These are phyloP conservation scores for Atkinsonella hypoxylon DNA, from an alignment of 2,329 filamentous ascomycete species.

Conservation along the genomic window DNA sequence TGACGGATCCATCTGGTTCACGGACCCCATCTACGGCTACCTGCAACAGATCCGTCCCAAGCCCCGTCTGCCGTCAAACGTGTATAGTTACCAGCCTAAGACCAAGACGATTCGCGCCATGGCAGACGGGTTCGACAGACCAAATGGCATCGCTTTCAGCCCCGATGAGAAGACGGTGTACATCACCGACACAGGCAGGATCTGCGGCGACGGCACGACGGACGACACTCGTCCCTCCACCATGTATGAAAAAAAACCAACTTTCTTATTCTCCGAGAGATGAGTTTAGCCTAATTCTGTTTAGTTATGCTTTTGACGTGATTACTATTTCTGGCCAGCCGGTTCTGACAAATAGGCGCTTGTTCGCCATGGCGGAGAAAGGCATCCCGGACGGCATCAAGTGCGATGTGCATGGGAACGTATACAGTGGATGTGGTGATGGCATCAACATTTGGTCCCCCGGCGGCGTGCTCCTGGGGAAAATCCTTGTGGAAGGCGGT, in stretches of 20 bases:
- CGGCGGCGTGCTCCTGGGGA: slow-evolving; percentile 32
- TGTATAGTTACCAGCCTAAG: slow-evolving; percentile 33
- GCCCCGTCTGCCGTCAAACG: slow-evolving; percentile 31
- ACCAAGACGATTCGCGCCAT: slow-evolving; percentile 29
- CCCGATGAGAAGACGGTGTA: slow-evolving; percentile 32
- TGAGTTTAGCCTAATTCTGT: too few species aligned
- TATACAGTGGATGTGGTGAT: slow-evolving; percentile 37
- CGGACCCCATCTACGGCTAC: slow-evolving; percentile 35
- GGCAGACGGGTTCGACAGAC: slow-evolving; percentile 34
- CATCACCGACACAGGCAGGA: slow-evolving; percentile 29
- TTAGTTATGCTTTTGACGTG: slow-evolving; percentile 27
- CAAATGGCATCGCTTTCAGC: slow-evolving; percentile 34
- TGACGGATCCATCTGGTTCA: slow-evolving; percentile 37
- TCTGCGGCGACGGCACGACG: slow-evolving; percentile 21
- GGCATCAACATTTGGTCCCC: slow-evolving; percentile 37
- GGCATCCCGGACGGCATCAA: slow-evolving; percentile 38
- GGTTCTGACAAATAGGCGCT: slow-evolving; percentile 32
- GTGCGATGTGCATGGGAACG: slow-evolving; percentile 32
- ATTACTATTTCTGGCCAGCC: slow-evolving; percentile 16
- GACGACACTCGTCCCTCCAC: slow-evolving; percentile 13
- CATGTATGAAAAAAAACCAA: too few species aligned
- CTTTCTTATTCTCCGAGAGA: too few species aligned
- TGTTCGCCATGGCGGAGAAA: slow-evolving; percentile 37
- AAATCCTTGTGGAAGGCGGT: slow-evolving; percentile 28
- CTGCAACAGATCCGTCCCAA: slow-evolving; percentile 33